Base-by-base conservation (phyloP, 768 basidiomycete species). In the Myochromella boudieri region DNA sequence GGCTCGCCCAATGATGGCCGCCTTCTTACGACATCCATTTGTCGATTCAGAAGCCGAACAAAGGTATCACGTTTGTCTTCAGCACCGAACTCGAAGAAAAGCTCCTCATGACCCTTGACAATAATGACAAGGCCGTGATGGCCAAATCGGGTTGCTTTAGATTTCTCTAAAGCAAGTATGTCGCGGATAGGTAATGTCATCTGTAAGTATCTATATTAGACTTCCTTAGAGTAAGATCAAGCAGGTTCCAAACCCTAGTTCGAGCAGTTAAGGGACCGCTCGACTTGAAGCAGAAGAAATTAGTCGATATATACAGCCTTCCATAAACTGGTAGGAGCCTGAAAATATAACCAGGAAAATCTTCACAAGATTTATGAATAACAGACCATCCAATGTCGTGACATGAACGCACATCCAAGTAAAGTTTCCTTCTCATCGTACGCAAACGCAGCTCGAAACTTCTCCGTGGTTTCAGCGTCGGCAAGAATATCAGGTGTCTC, bases 131-230 rank as follows among this genome's bases (percentile, higher is more conserved):
- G 78, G 21, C 95, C 95, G 58, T 87, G 81, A 60, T 93, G 92
- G 5, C 89, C 91, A 63, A 97, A 91, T 18, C 89, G 82, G 53
- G 90, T 88, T 1, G 94, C 90, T 64, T 85, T 91, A 7, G 87
- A 84, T 61, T 81, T 87, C 65, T 97, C 90, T 4, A 81, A 76
- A 9, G 91, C 79, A 32, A 98, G 71, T 29, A 98, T 81, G 65
- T 98, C 95, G 33, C 81, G 80, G 46, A 97, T 82, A 10, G 95
- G 95, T 22, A 99, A 72, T 17, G 95, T 83, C 95, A 99, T 98
- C 95, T 98, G 55, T 9, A 37, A 4, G 17, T 37, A 34, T 20
- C 31, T 20, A 40, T 48, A 33, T 47, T 44, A 31, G 11, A 3
- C n/a, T 8, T 6, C 27, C 27, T 12, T 4, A 22, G 25, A n/a